These are phyloP conservation scores for Paxillus ammoniavirescens DNA, from an alignment of 768 basidiomycete species.

Conservation along the genomic window DNA sequence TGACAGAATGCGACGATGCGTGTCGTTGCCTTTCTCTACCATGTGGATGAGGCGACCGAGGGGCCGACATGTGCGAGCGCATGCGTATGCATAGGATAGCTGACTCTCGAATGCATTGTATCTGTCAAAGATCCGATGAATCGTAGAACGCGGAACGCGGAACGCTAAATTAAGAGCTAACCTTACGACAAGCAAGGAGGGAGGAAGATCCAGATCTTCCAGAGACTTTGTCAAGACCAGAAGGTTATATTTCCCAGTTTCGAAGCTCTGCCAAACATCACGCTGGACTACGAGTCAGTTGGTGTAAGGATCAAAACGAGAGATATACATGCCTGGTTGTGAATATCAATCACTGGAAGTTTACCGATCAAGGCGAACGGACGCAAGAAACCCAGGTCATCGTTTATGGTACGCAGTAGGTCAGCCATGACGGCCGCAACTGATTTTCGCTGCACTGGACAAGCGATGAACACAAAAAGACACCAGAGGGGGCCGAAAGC, in stretches of 20 bases:
- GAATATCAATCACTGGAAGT: constrained; percentile 30
- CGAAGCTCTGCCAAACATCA: constrained; percentile 50
- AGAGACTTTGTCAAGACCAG: constrained; percentile 57
- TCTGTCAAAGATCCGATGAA: constrained; percentile 33
- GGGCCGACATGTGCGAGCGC: constrained; percentile 44
- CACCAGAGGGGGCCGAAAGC: not conserved
- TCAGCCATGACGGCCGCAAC: constrained; percentile 61
- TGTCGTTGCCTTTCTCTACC: constrained; percentile 56
- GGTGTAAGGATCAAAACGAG: not conserved
- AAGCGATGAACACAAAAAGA: constrained; percentile 4
- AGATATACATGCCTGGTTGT: constrained; percentile 31
- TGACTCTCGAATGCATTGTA: constrained; percentile 50
- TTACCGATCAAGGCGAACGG: constrained; percentile 47
- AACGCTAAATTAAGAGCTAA: constrained; percentile 27
- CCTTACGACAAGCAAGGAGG: constrained; percentile 61
- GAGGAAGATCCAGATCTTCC: constrained; percentile 61
- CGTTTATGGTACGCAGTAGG: constrained; percentile 52
- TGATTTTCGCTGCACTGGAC: constrained; percentile 49
- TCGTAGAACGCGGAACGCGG: not conserved
- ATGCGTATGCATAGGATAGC: constrained; percentile 55
- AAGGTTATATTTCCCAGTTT: constrained; percentile 58
- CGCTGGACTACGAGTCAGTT: constrained; percentile 32
- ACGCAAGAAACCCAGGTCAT: constrained; percentile 53
- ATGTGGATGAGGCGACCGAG: constrained; percentile 60
- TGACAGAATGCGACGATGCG: constrained; percentile 52